A percentile compares a stretch with the other conserved stretches of the same genome.
Evolutionary conservation across 2,329 filamentous ascomycete species (phyloP).

Genomic region (Neobulgaria alba): DNA sequence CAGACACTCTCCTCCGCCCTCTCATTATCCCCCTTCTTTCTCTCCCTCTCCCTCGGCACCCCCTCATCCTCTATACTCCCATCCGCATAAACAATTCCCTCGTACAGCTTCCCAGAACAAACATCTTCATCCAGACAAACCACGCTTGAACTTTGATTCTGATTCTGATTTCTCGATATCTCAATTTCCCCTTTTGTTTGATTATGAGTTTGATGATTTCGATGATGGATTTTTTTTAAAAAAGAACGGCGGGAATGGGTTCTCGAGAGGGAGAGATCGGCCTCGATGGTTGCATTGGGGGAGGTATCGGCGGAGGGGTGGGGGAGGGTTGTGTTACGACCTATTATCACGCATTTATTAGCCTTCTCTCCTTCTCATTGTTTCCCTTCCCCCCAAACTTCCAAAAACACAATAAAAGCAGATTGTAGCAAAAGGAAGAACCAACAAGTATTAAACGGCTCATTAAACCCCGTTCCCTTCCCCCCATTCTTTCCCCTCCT

Average conservation of each 20-base stretch:
- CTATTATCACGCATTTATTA: no score
- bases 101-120: conserved; percentile 19
- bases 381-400: no score
- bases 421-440: neutral
- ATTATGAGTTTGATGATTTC: conserved; percentile 11
- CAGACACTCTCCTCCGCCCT: no score
- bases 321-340: conserved; percentile 51
- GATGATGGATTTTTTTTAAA: conserved; percentile 6
- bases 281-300: conserved; percentile 46
- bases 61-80: conserved; percentile 14
- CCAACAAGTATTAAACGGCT: conserved; percentile 24
- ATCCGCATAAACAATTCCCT: conserved; percentile 19
- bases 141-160: no score
- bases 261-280: conserved; percentile 39
- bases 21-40: conserved; percentile 3
- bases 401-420: neutral
- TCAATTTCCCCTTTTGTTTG: conserved; percentile 4
- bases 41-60: no score
- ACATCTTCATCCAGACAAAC: no score
- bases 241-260: conserved; percentile 14
- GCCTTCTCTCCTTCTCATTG: no score
- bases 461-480: conserved; percentile 31
- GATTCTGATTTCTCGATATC: conserved; percentile 5
- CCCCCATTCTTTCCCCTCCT: neutral
- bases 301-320: conserved; percentile 54